Evolutionary conservation across 2,329 filamentous ascomycete species (phyloP).

Genomic region (Alternaria consortialis): DNA sequence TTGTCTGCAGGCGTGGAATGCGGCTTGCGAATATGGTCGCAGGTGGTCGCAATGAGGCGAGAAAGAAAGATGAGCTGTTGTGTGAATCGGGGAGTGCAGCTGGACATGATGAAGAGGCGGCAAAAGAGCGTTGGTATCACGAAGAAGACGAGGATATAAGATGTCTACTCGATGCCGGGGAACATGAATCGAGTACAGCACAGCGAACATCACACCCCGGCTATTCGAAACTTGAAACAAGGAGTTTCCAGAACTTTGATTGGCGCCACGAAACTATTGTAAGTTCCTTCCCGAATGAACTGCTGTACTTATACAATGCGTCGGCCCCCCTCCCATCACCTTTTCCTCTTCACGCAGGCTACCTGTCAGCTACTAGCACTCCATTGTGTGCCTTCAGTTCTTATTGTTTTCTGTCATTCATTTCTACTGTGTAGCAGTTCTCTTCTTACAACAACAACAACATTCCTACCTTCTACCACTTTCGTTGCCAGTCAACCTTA

Average conservation of each 20-base stretch:
- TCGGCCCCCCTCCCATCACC: constrained; percentile 24
- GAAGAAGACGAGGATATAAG: constrained; percentile 39
- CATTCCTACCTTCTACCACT: constrained; percentile 23
- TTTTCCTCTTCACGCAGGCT: constrained; percentile 43
- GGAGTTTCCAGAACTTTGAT: constrained; percentile 40
- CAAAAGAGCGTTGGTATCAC: constrained; percentile 33
- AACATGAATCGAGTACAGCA: constrained; percentile 32
- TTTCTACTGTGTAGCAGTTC: constrained; percentile 31
- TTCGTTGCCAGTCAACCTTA: constrained; percentile 34
- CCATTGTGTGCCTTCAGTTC: constrained; percentile 41
- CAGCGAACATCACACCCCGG: constrained; percentile 39
- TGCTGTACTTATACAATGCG: constrained; percentile 45
- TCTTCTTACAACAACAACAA: constrained; percentile 20
- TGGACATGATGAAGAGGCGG: constrained; percentile 30
- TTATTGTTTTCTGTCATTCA: constrained; percentile 46
- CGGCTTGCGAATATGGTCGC: constrained; percentile 36
- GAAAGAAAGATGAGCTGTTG: constrained; percentile 38
- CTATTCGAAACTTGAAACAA: constrained; percentile 50
- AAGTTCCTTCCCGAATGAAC: constrained; percentile 34
- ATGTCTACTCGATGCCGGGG: constrained; percentile 36
- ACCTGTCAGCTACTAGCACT: constrained; percentile 38
- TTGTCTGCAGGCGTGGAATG: constrained; percentile 30
- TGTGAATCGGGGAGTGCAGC: constrained; percentile 25
- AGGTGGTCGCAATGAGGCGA: constrained; percentile 35
- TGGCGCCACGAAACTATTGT: constrained; percentile 42